phyloP scores from a whole-genome alignment of 139 green algal genomes.

The Chlorella sorokiniana region DNA sequence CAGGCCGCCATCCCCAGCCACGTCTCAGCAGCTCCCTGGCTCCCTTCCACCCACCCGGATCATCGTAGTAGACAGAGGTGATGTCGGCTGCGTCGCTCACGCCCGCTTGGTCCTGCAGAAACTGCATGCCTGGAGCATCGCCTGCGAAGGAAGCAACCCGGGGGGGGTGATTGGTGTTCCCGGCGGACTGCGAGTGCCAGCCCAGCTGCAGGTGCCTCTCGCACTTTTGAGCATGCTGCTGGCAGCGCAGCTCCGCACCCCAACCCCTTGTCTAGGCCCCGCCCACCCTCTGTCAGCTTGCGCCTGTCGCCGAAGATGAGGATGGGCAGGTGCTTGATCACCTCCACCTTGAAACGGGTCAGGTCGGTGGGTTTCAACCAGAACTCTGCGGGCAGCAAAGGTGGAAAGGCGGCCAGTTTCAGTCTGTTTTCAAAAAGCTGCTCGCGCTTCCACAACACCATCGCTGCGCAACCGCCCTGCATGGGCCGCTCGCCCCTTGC shows the following conservation, averaged over 20 bases:
- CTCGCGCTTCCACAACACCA: too few relatives aligned
- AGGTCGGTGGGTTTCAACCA: slow-evolving; percentile 74
- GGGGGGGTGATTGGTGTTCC: background rate
- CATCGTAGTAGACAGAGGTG: slow-evolving; percentile 80
- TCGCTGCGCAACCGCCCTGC: too few relatives aligned
- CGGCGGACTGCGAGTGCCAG: too few relatives aligned
- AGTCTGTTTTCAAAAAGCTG: too few relatives aligned
- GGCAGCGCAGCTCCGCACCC: background rate
- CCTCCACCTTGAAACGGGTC: slow-evolving; percentile 61
- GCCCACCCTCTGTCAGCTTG: slow-evolving; percentile 34
- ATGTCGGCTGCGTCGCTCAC: slow-evolving; percentile 26
- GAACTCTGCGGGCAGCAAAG: slow-evolving; percentile 52
- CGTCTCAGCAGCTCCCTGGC: too few relatives aligned
- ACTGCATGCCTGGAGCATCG: background rate
- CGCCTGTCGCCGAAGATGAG: slow-evolving; percentile 71
- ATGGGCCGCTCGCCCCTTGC: background rate
- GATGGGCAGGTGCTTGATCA: slow-evolving; percentile 79
- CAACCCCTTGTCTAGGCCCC: background rate
- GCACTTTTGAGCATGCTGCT: background rate
- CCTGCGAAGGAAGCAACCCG: background rate
- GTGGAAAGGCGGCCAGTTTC: background rate
- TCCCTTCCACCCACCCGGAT: background rate
- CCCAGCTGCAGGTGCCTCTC: background rate
- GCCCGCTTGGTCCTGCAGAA: background rate
- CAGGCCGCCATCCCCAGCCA: too few relatives aligned